A percentile compares a stretch with the other conserved stretches of the same genome.
phyloP scores from a whole-genome alignment of 768 basidiomycete genomes.

The Daedalea quercina region DNA sequence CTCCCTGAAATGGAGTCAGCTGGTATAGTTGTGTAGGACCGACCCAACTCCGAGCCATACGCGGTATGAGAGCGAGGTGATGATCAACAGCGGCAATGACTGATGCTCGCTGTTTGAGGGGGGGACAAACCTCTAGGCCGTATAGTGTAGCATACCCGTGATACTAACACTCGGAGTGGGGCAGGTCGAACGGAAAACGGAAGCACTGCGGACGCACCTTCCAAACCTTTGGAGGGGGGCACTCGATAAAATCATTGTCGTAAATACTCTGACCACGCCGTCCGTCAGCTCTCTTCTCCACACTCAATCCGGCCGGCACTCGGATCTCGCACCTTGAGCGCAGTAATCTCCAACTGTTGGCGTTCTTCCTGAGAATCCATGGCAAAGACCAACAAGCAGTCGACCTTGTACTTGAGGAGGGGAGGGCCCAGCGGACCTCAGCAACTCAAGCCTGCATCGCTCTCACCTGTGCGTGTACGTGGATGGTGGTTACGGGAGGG shows the following conservation, averaged over 20 bases:
- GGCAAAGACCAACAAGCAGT: slow-evolving; percentile 22
- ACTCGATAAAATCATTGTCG: slow-evolving; percentile 68
- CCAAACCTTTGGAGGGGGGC: slow-evolving; percentile 76
- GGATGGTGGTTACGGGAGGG: not conserved
- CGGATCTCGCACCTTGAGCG: slow-evolving; percentile 45
- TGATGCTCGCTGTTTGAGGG: too few species aligned
- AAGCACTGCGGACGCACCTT: slow-evolving; percentile 42
- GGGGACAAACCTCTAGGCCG: too few species aligned
- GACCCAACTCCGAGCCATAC: too few species aligned
- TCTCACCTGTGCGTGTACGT: not conserved
- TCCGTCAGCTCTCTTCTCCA: not conserved
- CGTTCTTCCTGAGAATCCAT: slow-evolving; percentile 76
- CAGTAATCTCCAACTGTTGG: slow-evolving; percentile 66
- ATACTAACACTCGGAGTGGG: not conserved
- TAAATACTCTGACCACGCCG: slow-evolving; percentile 53
- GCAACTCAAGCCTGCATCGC: slow-evolving; percentile 72
- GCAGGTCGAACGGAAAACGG: not conserved
- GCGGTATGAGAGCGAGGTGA: too few species aligned
- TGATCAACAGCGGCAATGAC: too few species aligned
- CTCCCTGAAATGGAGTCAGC: slow-evolving; percentile 39
- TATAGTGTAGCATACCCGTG: too few species aligned
- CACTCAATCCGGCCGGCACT: not conserved
- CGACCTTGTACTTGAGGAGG: slow-evolving; percentile 46
- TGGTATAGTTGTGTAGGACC: too few species aligned
- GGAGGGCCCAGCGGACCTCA: slow-evolving; percentile 64